Evolutionary conservation across 2,329 filamentous ascomycete genomes (phyloP).

Genomic region (Fusarium musae): DNA sequence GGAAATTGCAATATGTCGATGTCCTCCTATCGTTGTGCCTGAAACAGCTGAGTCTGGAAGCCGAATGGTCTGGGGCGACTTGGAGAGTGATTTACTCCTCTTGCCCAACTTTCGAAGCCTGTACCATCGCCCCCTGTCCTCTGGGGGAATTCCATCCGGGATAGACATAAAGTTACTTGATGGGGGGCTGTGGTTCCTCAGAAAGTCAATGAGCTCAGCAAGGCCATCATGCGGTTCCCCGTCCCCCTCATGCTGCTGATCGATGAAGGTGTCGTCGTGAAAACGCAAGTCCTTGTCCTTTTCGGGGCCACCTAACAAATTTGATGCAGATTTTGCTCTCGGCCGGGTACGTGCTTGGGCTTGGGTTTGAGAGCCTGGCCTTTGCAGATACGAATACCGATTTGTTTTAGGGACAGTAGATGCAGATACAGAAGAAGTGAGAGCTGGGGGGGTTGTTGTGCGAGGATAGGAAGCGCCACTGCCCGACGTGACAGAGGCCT

Average conservation of each 20-base stretch:
- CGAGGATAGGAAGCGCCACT: constrained; percentile 34
- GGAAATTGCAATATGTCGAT: constrained; percentile 70
- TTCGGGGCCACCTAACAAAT: constrained; percentile 26
- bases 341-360: constrained; percentile 32
- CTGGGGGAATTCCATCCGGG: constrained; percentile 46
- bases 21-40: constrained; percentile 62
- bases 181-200: constrained; percentile 61
- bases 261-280: constrained; percentile 35
- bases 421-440: constrained; percentile 11
- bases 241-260: constrained; percentile 26
- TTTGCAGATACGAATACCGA: constrained; percentile 6
- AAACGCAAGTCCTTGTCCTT: constrained; percentile 31
- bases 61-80: constrained; percentile 47
- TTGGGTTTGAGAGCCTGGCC: background rate
- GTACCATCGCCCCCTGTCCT: constrained; percentile 54
- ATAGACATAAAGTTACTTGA: constrained; percentile 62
- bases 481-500: constrained; percentile 37
- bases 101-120: constrained; percentile 55
- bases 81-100: constrained; percentile 51
- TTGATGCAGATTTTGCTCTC: constrained; percentile 41
- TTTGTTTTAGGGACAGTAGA: constrained; percentile 7
- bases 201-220: constrained; percentile 58
- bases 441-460: constrained; percentile 25
- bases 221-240: constrained; percentile 43
- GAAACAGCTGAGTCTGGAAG: constrained; percentile 68